Evolutionary conservation across 1,284 basidiomycete species (phyloP).

Genomic region (Heterobasidion irregulare): DNA sequence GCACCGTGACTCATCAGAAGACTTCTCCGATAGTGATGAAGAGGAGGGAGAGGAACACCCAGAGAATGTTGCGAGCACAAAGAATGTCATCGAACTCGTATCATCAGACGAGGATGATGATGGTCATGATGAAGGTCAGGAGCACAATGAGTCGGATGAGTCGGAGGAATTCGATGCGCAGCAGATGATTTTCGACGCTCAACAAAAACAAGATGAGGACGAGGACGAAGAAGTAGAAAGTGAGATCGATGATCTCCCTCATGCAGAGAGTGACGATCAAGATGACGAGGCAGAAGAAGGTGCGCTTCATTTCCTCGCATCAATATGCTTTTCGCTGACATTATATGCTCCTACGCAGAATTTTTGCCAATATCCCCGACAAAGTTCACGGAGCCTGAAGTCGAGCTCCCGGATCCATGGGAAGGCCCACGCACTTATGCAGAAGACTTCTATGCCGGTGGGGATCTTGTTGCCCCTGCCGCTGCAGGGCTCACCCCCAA

Average conservation of each 20-base stretch:
- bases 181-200: neutral
- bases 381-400: neutral
- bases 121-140: slow-evolving; percentile 12
- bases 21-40: neutral
- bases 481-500: slow-evolving; percentile 10
- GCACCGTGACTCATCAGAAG: slow-evolving; percentile 9
- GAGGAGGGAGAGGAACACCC: neutral
- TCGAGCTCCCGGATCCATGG: slow-evolving; percentile 41
- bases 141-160: slow-evolving; percentile 9
- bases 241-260: slow-evolving; percentile 12
- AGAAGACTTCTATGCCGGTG: slow-evolving; percentile 40
- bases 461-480: slow-evolving; percentile 17
- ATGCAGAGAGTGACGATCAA: slow-evolving; percentile 11
- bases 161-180: slow-evolving; percentile 5
- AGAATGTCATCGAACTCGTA: neutral
- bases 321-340: neutral
- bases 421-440: slow-evolving; percentile 38
- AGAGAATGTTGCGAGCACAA: neutral
- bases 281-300: slow-evolving; percentile 6
- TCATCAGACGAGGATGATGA: slow-evolving; percentile 8
- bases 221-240: slow-evolving; percentile 20
- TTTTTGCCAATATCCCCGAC: neutral
- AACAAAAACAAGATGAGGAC: slow-evolving; percentile 3
- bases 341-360: neutral
- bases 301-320: neutral